Evolutionary conservation across 192 early-diverging fungal species (phyloP).

Genomic region (Coemansia sp.): DNA sequence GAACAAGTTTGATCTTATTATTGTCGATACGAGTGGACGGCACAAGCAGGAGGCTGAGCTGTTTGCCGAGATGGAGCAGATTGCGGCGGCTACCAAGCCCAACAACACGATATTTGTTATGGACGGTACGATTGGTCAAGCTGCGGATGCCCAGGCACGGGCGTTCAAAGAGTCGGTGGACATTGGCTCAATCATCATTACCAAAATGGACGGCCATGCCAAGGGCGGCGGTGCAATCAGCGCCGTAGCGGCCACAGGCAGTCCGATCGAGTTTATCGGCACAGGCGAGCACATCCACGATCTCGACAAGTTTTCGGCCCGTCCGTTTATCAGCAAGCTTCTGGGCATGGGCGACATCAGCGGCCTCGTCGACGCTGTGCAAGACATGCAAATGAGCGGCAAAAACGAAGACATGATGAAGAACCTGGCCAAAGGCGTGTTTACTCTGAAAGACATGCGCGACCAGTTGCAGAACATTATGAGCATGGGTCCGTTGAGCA

Average conservation of each 20-base stretch:
- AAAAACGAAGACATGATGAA: conserved; percentile 87
- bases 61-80: conserved; percentile 96
- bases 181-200: conserved; percentile 95
- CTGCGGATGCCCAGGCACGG: conserved; percentile 87
- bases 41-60: conserved; percentile 93
- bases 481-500: conserved; percentile 89
- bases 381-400: conserved; percentile 78
- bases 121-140: conserved; percentile 98
- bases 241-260: conserved; percentile 91
- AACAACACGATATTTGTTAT: conserved; percentile 95
- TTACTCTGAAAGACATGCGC: conserved; percentile 91
- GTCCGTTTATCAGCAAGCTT: conserved; percentile 90
- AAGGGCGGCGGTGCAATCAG: conserved; percentile 99
- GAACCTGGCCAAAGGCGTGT: conserved; percentile 82
- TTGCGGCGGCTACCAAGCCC: conserved; percentile 79
- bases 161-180: conserved; percentile 91
- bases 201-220: conserved; percentile 98
- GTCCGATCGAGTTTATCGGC: conserved; percentile 94
- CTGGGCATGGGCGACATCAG: conserved; percentile 91
- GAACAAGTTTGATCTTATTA: conserved; percentile 93
- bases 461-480: conserved; percentile 88
- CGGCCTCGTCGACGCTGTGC: conserved; percentile 84
- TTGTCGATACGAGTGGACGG: conserved; percentile 97
- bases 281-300: conserved; percentile 98
- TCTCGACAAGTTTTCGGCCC: conserved; percentile 84